A percentile compares a stretch with the other conserved stretches of the same genome.
These are phyloP conservation scores for Jimgerdemannia lactiflua DNA, from an alignment of 192 early-diverging fungal species.

Conservation along the genomic window DNA sequence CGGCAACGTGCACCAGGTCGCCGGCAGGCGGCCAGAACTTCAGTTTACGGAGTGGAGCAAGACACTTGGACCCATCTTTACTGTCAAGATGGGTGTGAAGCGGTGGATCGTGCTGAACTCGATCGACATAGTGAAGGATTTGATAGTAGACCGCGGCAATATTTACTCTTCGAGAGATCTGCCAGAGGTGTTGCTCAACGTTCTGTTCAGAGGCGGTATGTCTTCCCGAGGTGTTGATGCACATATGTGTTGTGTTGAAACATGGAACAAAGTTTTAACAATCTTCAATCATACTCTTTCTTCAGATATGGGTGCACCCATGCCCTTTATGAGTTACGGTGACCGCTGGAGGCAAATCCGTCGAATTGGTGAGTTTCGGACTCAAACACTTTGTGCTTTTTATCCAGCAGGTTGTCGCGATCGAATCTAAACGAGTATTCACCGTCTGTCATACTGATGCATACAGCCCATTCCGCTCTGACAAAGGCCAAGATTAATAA, in stretches of 20 bases:
- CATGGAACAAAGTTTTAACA: background rate
- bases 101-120: conserved; percentile 33
- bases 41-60: conserved; percentile 25
- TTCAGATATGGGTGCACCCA: conserved; percentile 17
- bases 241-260: background rate
- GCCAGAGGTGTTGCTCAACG: conserved; percentile 13
- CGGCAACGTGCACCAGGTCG: background rate
- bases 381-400: background rate
- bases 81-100: conserved; percentile 21
- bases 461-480: conserved; percentile 25
- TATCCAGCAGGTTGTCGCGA: background rate
- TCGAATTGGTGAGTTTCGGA: conserved; percentile 18
- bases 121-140: conserved; percentile 17
- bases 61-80: conserved; percentile 26
- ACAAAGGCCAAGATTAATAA: conserved; percentile 25
- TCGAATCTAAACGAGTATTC: too few relatives aligned
- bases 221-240: background rate
- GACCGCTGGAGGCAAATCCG: conserved; percentile 23
- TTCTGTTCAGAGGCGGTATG: conserved; percentile 27
- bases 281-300: background rate
- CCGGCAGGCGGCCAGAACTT: background rate
- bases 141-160: conserved; percentile 24
- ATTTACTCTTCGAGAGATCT: conserved; percentile 35
- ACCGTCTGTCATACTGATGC: too few relatives aligned
- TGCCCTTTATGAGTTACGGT: conserved; percentile 33